phyloP scores from a whole-genome alignment of 1,139 yeast genomes.

The Pichia sp. region DNA sequence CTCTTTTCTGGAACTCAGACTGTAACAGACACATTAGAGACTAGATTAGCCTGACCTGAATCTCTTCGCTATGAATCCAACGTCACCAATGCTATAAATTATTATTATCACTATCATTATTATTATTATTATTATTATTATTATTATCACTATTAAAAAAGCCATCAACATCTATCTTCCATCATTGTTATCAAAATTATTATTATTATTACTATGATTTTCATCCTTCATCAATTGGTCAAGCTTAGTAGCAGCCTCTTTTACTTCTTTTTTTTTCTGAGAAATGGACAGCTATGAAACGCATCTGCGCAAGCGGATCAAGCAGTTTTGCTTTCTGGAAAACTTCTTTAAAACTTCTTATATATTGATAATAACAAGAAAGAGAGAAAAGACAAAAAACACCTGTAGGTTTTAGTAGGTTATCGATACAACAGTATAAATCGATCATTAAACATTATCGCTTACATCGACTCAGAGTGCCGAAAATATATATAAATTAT shows the following conservation, averaged over 20 bases:
- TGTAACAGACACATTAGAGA: slow-evolving; percentile 75
- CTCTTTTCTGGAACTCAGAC: slow-evolving; percentile 92
- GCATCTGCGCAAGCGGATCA: no score
- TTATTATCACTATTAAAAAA: background rate
- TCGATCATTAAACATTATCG: background rate
- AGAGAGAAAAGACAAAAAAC: slow-evolving; percentile 1
- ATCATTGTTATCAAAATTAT: background rate
- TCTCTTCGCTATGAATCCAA: background rate
- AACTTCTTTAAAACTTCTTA: background rate
- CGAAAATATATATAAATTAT: slow-evolving; percentile 79
- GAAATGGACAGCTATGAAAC: background rate
- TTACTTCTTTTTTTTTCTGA: background rate
- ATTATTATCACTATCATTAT: background rate
- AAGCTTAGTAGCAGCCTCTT: background rate
- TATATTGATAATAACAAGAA: background rate
- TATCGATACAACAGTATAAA: background rate
- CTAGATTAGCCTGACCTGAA: background rate
- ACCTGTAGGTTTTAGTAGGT: background rate
- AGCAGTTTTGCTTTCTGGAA: background rate
- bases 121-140: background rate
- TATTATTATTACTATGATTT: background rate
- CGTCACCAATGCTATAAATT: background rate
- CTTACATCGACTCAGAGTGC: slow-evolving; percentile 54
- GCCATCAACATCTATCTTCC: background rate
- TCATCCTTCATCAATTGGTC: background rate